Conservation (phyloP, 495 filamentous ascomycete genomes). For the Thermochaetoides thermophila region DNA sequence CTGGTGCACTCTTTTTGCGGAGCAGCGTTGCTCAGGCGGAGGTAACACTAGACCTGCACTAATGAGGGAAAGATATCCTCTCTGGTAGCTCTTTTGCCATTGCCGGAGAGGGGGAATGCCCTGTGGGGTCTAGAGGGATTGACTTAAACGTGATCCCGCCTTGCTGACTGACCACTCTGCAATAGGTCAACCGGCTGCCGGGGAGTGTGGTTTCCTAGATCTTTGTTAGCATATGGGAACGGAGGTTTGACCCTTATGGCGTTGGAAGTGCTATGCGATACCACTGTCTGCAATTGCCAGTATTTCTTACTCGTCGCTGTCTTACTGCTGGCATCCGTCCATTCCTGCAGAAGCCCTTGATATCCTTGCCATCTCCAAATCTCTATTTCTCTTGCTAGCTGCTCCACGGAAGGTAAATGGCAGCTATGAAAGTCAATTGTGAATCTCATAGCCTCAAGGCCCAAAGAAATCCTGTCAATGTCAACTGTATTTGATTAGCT, state of each 20-base stretch:
- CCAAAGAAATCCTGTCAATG: too few relatives aligned
- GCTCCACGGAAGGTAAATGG: too few relatives aligned
- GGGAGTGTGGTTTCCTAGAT: constrained; percentile 2
- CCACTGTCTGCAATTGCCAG: too few relatives aligned
- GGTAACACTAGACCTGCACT: constrained; percentile 51
- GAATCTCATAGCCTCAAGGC: too few relatives aligned
- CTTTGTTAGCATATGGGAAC: constrained; percentile 6
- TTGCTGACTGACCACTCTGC: constrained; percentile 13
- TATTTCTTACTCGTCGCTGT: too few relatives aligned
- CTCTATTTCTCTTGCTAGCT: too few relatives aligned
- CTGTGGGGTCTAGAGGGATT: constrained; percentile 52
- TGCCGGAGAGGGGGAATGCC: constrained; percentile 69
- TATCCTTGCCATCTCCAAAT: too few relatives aligned
- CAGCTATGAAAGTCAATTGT: too few relatives aligned
- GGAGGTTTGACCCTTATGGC: constrained; percentile 9
- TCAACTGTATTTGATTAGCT: too few relatives aligned
- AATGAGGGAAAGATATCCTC: constrained; percentile 91
- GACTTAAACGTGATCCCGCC: constrained; percentile 41
- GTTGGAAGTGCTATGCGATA: too few relatives aligned
- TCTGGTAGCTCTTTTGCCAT: constrained; percentile 28
- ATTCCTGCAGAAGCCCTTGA: too few relatives aligned
- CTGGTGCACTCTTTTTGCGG: constrained; percentile 8
- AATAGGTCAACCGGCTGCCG: constrained; percentile 3
- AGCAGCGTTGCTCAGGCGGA: constrained; percentile 10
- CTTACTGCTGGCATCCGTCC: too few relatives aligned